phyloP scores from a whole-genome alignment of 768 basidiomycete genomes.

The Cystofilobasidium macerans region DNA sequence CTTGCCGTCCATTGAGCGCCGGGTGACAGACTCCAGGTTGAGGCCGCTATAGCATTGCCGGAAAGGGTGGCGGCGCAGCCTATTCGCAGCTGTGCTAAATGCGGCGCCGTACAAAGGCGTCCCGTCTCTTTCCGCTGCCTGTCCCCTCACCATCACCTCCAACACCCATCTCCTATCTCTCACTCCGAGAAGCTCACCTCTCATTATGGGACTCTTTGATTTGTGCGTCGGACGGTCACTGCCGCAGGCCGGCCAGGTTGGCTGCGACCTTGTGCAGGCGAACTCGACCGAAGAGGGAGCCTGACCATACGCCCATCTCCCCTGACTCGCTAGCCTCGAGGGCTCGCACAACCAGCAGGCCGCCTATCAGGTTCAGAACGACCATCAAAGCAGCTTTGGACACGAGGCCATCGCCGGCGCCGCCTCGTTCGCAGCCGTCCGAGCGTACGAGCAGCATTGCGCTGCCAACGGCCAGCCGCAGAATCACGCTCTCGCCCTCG shows the following conservation, averaged over 20 bases:
- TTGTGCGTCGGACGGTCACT: not conserved
- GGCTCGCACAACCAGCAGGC: not conserved
- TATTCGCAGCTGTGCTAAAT: no score
- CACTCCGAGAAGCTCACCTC: not conserved
- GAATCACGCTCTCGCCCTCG: constrained; percentile 28
- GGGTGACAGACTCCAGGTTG: no score
- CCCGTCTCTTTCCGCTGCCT: not conserved
- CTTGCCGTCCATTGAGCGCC: no score
- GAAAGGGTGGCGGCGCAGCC: no score
- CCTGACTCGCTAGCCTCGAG: not conserved
- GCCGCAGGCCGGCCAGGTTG: not conserved
- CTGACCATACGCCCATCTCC: no score
- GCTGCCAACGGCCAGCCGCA: constrained; percentile 37
- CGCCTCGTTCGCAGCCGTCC: constrained; percentile 9
- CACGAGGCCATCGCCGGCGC: constrained; percentile 5
- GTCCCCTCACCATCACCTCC: not conserved
- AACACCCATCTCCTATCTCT: not conserved
- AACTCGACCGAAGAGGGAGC: no score
- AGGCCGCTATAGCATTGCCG: no score
- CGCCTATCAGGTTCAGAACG: not conserved
- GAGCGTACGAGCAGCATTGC: constrained; percentile 37
- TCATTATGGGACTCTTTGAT: constrained; percentile 1
- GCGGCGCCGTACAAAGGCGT: no score
- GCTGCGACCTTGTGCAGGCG: no score
- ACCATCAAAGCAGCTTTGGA: constrained; percentile 1